These are phyloP conservation scores for Aspergillus aculeatus DNA, from an alignment of 2,329 filamentous ascomycete species.

Conservation along the genomic window DNA sequence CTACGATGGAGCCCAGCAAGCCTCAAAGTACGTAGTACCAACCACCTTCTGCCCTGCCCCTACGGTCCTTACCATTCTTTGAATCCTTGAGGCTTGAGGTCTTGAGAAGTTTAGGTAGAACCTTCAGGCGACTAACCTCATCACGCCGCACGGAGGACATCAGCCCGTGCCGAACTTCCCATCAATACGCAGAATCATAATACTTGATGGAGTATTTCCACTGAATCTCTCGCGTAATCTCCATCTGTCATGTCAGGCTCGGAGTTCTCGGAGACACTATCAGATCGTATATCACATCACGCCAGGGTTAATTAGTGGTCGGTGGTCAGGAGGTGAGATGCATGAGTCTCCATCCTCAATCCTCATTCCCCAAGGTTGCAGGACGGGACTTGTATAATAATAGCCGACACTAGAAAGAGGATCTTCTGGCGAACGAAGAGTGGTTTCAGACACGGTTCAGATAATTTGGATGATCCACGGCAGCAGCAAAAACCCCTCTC, in stretches of 20 bases:
- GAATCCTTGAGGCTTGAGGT: too few relatives aligned
- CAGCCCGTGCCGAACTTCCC: constrained; percentile 10
- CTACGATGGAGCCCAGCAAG: not conserved
- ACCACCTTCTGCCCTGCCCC: too few relatives aligned
- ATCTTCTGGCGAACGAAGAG: not conserved
- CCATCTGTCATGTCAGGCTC: constrained; percentile 8
- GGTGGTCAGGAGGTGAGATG: not conserved
- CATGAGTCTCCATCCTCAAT: not conserved
- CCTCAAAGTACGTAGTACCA: too few relatives aligned
- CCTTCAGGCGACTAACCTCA: not conserved
- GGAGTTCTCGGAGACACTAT: not conserved
- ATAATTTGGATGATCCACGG: not conserved
- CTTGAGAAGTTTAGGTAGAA: not conserved
- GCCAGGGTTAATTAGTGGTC: not conserved
- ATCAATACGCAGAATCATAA: constrained; percentile 6
- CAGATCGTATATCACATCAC: not conserved
- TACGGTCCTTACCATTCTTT: too few relatives aligned
- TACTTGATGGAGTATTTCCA: too few relatives aligned
- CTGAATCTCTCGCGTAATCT: constrained; percentile 20
- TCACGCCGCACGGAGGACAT: constrained; percentile 9
- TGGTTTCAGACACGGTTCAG: not conserved
- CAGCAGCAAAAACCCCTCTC: not conserved
- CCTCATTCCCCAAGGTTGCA: not conserved
- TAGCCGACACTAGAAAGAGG: not conserved
- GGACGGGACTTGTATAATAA: not conserved